phyloP scores from a whole-genome alignment of 495 filamentous ascomycete genomes.

The Bryoglossum gracile region DNA sequence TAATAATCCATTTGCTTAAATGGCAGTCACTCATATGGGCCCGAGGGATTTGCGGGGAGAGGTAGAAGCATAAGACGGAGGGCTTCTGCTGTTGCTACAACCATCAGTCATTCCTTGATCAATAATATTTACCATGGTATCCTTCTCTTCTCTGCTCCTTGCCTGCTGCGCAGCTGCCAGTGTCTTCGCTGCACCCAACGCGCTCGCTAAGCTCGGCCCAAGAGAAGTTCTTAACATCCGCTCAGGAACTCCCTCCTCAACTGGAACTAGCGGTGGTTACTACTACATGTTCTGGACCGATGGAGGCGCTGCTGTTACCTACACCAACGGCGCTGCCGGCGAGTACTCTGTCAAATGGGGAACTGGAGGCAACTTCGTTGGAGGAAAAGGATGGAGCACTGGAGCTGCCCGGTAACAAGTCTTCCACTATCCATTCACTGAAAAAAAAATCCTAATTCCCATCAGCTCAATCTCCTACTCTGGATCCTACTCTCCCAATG shows the following conservation, averaged over 20 bases:
- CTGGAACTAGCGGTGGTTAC: conserved; percentile 33
- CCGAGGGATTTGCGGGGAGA: no score
- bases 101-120: no score
- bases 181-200: neutral
- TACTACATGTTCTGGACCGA: conserved; percentile 65
- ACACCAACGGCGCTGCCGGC: conserved; percentile 51
- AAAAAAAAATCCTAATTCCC: neutral
- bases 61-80: no score
- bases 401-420: conserved; percentile 28
- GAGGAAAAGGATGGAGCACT: conserved; percentile 37
- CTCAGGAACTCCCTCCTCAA: neutral
- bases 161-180: neutral
- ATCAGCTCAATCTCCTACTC: conserved; percentile 34
- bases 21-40: no score
- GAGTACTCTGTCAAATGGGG: conserved; percentile 53
- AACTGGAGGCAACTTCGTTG: conserved; percentile 56
- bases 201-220: neutral
- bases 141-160: neutral
- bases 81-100: no score
- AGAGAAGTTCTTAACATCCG: no score
- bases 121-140: neutral
- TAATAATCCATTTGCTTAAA: no score
- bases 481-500: conserved; percentile 41
- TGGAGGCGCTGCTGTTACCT: conserved; percentile 46
- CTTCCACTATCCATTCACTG: neutral